A percentile compares a stretch with the other conserved stretches of the same genome.
Conservation (phyloP, 371 early-diverging fungal genomes). For the Mortierella sp. region DNA sequence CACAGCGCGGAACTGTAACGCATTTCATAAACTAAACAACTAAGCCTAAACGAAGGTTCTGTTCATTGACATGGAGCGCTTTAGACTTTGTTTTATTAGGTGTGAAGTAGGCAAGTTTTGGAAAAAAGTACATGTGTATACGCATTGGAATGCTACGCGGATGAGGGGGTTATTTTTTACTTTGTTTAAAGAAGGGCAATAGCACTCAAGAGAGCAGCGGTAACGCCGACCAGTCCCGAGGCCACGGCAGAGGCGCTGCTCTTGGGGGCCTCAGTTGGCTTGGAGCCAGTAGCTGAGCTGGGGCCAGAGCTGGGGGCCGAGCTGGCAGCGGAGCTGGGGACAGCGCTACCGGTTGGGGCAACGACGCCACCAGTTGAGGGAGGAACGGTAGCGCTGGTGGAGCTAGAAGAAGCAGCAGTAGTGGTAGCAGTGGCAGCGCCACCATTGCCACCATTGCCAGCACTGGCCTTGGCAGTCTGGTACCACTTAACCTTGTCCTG, state of each 20-base stretch:
- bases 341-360: not conserved
- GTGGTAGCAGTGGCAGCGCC: slow-evolving; percentile 29
- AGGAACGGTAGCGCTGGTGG: too few species aligned
- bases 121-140: not conserved
- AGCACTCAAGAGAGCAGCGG: slow-evolving; percentile 9
- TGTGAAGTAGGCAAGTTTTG: not conserved
- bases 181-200: slow-evolving; percentile 8
- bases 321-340: not conserved
- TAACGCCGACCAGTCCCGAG: slow-evolving; percentile 2
- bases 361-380: too few species aligned
- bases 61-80: too few species aligned
- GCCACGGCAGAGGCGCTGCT: not conserved
- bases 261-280: slow-evolving; percentile 10
- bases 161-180: not conserved
- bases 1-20: too few species aligned
- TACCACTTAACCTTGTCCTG: slow-evolving; percentile 43
- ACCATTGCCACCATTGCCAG: not conserved
- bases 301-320: too few species aligned
- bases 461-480: not conserved
- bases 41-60: too few species aligned
- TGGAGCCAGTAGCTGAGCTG: slow-evolving; percentile 33
- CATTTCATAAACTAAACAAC: not conserved
- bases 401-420: not conserved
- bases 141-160: too few species aligned
- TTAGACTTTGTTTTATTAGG: too few species aligned